Evolutionary conservation across 2,329 filamentous ascomycete genomes (phyloP), one percentile per base, ranked within the genome.

Genomic region (Hirsutella minnesotensis): DNA sequence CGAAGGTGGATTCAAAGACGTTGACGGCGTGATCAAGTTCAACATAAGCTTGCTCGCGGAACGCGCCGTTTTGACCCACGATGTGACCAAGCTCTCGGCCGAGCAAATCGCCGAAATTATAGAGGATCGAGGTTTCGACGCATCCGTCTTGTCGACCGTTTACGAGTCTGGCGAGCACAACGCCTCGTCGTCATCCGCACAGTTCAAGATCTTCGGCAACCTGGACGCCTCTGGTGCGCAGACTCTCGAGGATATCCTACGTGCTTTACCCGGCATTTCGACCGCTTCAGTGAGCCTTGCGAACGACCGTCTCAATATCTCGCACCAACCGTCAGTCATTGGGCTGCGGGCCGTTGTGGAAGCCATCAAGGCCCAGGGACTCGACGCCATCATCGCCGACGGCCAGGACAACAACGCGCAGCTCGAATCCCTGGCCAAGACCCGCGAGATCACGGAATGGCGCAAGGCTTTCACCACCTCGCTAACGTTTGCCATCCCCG

Each of bases 351-450:
- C 76, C 4, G 74, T 96, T 29, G 90, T 95, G 8, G 86, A 89
- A 54, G 67, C 76, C 0, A 77, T 95, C 36, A 90, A 98, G 63
- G 70, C 72, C n/a, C 70, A 77, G 18, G 89, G 90, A 2, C 86
- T 85, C 60, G 95, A 95, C 58, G 92, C 90, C 1, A 69, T 98
- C 3, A 76, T 96, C 10, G 82, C 89, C 1, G 90, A 96, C 51
- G 83, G 81, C 42, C 87, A 96, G 54, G 92, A 98, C 64, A 96
- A 94, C 60, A 94, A 94, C 56, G 90, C 92, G 1, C 92, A 98
- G 59, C 75, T 98, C 2, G 88, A 96, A 61, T 96, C 92, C 1
- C 73, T 98, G 3, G 85, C 92, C 9, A 98, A 98, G 66, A 96
- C 92, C 0, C 86, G 86, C 52, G 92, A 98, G 62, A 95, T 98